Evolutionary conservation across 768 basidiomycete genomes (phyloP).

Genomic region (Aureoboletus auriporus): DNA sequence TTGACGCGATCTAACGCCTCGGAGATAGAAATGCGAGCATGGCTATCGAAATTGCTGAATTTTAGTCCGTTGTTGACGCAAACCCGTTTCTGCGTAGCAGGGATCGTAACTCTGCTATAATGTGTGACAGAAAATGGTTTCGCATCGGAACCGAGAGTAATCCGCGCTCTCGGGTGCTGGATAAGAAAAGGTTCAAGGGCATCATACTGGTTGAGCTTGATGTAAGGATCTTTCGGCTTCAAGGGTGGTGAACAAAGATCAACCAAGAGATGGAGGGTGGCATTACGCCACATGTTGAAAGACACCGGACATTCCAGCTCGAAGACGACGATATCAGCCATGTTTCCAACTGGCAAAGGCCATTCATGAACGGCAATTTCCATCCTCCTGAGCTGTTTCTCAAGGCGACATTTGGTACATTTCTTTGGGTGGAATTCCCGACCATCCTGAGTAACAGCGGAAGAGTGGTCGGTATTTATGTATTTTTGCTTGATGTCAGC

Average conservation of each 20-base stretch:
- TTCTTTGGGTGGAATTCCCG: background rate
- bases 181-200: slow-evolving; percentile 12
- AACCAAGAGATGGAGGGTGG: slow-evolving; percentile 36
- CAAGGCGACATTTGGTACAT: slow-evolving; percentile 30
- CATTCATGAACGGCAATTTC: slow-evolving; percentile 40
- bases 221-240: slow-evolving; percentile 6
- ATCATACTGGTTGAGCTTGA: slow-evolving; percentile 10
- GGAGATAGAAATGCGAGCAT: slow-evolving; percentile 10
- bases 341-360: slow-evolving; percentile 36
- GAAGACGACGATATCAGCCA: slow-evolving; percentile 35
- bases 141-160: slow-evolving; percentile 22
- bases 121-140: slow-evolving; percentile 19
- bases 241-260: slow-evolving; percentile 28
- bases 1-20: slow-evolving; percentile 7
- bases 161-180: slow-evolving; percentile 14
- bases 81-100: slow-evolving; percentile 11
- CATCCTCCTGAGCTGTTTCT: slow-evolving; percentile 18
- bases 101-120: slow-evolving; percentile 12
- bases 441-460: slow-evolving; percentile 2
- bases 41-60: slow-evolving; percentile 29
- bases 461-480: background rate
- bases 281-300: slow-evolving; percentile 42
- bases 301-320: slow-evolving; percentile 37
- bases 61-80: slow-evolving; percentile 33
- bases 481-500: slow-evolving; percentile 6